Base-by-base conservation (phyloP, 306 rosid genomes). In the Elaeagnus macrophylla region DNA sequence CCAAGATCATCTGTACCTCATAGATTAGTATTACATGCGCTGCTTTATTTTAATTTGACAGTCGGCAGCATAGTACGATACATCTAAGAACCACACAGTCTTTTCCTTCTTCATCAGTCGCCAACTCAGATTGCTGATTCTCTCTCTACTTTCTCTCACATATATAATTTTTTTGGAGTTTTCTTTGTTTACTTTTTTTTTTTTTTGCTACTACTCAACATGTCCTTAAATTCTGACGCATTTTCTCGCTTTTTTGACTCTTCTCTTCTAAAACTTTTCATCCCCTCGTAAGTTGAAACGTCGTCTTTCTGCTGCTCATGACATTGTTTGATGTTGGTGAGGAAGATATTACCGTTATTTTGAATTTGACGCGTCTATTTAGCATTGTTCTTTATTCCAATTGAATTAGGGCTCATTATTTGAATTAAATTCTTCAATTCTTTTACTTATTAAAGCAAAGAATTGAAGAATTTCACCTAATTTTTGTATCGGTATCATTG, bases 231-330 rank as follows among this genome's bases (percentile, higher is more conserved):
- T 18, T 39, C 46, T 56, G 15, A 6, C 10, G 8, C 15, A 40
- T 42, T 59, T 53, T 67, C 54, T 52, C 48, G 45, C 53, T 19
- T 9, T 59, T 10, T 35, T 44, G 53, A 16, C 17, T n/a, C 32
- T 53, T 47, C 12, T 45, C 36, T 19, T 51, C 53, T 11, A 25
- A 20, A 11, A 42, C 16, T 12, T 8, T 35, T 9, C 36, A 8
- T 54, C 50, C 53, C 19, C 14, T 56, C 15, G 12, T 48, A 67
- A 59, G 38, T 10, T 65, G 59, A 36, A 52, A 43, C 14, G 47
- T 15, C 19, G 32, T 25, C 32, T 2, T 25, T 25, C 32, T 25
- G 32, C 4, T 25, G 32, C 32, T 25, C n/a, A n/a, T n/a, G n/a
- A n/a, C n/a, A n/a, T n/a, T n/a, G n/a, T n/a, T n/a, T n/a, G n/a